A percentile compares a stretch with the other conserved stretches of the same genome.
Evolutionary conservation across 148 eudicot species (phyloP).

Genomic region (Salicornia ramosissima): DNA sequence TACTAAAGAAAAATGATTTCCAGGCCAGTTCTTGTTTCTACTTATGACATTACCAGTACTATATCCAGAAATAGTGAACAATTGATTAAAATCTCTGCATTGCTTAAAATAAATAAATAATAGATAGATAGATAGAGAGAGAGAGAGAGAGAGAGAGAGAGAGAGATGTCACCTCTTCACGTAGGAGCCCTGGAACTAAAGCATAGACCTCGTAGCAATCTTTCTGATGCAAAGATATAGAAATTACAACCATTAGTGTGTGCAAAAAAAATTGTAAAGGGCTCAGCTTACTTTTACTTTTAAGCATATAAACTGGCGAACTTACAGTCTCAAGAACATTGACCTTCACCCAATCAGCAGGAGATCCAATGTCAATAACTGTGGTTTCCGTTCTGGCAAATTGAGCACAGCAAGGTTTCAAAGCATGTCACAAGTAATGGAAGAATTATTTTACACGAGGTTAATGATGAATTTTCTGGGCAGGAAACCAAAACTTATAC

Average conservation of each 20-base stretch:
- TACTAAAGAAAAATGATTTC: no score
- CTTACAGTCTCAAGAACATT: conserved; percentile 78
- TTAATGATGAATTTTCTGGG: background rate
- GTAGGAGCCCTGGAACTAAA: conserved; percentile 87
- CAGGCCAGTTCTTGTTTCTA: no score
- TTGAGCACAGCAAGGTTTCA: conserved; percentile 15
- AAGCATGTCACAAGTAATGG: background rate
- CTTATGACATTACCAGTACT: background rate
- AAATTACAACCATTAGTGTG: conserved; percentile 12
- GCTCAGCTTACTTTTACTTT: background rate
- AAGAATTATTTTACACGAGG: background rate
- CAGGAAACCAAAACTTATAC: background rate
- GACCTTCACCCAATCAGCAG: conserved; percentile 98
- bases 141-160: background rate
- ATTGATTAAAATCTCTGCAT: no score
- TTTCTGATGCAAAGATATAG: conserved; percentile 39
- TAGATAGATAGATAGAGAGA: background rate
- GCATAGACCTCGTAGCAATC: conserved; percentile 98
- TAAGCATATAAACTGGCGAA: conserved; percentile 1
- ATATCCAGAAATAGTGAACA: no score
- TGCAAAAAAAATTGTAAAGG: background rate
- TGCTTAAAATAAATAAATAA: no score
- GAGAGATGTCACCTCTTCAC: conserved; percentile 68
- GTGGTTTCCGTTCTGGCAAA: conserved; percentile 60
- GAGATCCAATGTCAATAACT: conserved; percentile 87